A percentile compares a stretch with the other conserved stretches of the same genome.
These are phyloP conservation scores for Chlorella sorokiniana DNA, from an alignment of 139 green algal genomes.

Conservation along the genomic window DNA sequence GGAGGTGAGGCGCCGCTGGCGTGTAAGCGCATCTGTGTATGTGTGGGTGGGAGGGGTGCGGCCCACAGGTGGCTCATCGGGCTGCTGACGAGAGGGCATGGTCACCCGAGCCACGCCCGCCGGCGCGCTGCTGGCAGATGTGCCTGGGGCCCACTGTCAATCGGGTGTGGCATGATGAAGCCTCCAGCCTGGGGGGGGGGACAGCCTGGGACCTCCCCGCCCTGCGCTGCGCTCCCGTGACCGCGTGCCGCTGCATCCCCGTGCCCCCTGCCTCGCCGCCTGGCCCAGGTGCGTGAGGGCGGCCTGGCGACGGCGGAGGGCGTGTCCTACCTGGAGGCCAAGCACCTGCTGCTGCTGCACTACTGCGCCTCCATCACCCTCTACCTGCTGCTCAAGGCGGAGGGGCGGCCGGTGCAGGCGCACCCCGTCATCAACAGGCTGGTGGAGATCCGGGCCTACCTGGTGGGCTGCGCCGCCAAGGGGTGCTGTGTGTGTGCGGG, in stretches of 20 bases:
- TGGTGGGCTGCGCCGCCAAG: slow-evolving; percentile 50
- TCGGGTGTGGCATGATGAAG: too few relatives aligned
- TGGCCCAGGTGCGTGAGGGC: slow-evolving; percentile 62
- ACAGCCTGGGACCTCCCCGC: too few relatives aligned
- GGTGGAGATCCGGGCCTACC: slow-evolving; percentile 82
- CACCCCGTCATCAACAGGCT: slow-evolving; percentile 92
- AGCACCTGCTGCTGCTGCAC: slow-evolving; percentile 94
- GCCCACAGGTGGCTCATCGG: too few relatives aligned
- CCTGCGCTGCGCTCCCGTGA: too few relatives aligned
- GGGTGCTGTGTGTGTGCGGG: neutral
- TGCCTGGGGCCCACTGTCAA: too few relatives aligned
- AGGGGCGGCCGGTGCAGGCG: slow-evolving; percentile 84
- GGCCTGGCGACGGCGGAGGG: slow-evolving; percentile 82
- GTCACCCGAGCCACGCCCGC: too few relatives aligned
- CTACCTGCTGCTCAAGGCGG: slow-evolving; percentile 96
- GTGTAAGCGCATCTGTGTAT: neutral
- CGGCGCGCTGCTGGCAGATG: too few relatives aligned
- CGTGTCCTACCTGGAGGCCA: slow-evolving; percentile 95
- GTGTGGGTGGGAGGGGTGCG: too few relatives aligned
- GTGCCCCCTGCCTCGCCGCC: neutral
- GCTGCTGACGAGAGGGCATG: too few relatives aligned
- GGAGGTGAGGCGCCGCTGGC: slow-evolving; percentile 46
- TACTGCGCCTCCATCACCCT: slow-evolving; percentile 94
- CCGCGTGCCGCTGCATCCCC: too few relatives aligned
- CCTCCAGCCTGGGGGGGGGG: too few relatives aligned